These are phyloP conservation scores for Euclidium syriacum DNA, from an alignment of 345 rosid genomes.

Conservation along the genomic window DNA sequence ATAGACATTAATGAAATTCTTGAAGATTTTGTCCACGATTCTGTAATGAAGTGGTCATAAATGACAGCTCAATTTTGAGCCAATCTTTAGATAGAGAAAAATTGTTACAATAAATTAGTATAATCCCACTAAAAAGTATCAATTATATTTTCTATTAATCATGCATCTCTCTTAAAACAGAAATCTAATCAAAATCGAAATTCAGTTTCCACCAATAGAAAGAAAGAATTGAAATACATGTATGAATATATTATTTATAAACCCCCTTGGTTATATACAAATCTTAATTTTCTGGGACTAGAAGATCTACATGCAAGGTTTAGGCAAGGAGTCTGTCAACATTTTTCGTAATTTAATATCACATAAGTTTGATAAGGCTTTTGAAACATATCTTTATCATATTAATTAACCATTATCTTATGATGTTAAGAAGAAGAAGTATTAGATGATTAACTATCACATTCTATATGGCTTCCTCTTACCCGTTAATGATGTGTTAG, in stretches of 20 bases:
- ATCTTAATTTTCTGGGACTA: neutral
- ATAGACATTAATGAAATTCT: too few relatives aligned
- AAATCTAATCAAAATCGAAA: constrained; percentile 5
- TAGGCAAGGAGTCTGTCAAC: neutral
- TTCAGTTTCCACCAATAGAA: neutral
- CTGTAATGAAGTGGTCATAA: too few relatives aligned
- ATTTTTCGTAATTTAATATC: neutral
- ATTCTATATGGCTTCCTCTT: too few relatives aligned
- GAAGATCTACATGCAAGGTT: neutral
- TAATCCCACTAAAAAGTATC: neutral
- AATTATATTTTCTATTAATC: neutral
- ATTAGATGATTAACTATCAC: too few relatives aligned
- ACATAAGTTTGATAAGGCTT: neutral
- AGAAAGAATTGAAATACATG: neutral
- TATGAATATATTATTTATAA: neutral
- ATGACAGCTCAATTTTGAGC: too few relatives aligned
- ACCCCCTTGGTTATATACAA: neutral
- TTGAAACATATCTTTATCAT: neutral
- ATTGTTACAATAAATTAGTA: neutral
- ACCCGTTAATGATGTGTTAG: too few relatives aligned
- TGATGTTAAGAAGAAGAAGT: neutral
- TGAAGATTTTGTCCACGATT: too few relatives aligned
- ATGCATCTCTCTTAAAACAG: neutral
- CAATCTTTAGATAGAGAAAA: neutral
- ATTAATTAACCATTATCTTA: neutral